Percentiles rank a stretch among this genome's conserved stretches.
phyloP scores from a whole-genome alignment of 2,329 filamentous ascomycete species.

The Epichloe brachyelytri region DNA sequence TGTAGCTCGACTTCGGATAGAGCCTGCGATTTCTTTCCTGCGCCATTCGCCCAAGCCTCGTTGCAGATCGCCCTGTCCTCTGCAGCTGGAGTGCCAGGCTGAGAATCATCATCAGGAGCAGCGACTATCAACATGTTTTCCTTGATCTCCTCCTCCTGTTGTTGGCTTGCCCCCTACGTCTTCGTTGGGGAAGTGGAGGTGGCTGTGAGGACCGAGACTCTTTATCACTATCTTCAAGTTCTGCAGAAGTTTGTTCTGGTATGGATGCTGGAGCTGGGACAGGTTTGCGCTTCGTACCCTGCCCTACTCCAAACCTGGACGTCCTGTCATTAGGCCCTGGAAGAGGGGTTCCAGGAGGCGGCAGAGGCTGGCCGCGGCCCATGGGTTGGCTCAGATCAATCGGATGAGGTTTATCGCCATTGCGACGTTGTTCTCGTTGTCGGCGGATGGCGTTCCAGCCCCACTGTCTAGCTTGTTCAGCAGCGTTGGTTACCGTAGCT shows the following conservation, averaged over 20 bases:
- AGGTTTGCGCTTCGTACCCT: conserved; percentile 53
- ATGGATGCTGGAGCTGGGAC: conserved; percentile 37
- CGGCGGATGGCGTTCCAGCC: conserved; percentile 43
- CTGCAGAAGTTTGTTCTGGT: conserved; percentile 9
- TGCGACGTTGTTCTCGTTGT: conserved; percentile 29
- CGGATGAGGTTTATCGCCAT: conserved; percentile 17
- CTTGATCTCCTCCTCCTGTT: conserved; percentile 23
- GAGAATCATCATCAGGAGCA: conserved; percentile 48
- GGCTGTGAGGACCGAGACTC: conserved; percentile 14
- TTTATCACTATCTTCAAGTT: conserved; percentile 16
- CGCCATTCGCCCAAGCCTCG: conserved; percentile 8
- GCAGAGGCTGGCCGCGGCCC: conserved; percentile 69
- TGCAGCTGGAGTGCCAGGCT: conserved; percentile 37
- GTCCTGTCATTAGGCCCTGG: conserved; percentile 50
- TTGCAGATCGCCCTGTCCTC: conserved; percentile 18
- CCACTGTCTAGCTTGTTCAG: conserved; percentile 44
- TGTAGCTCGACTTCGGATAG: conserved; percentile 4
- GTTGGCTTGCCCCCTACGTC: conserved; percentile 24
- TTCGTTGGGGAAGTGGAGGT: conserved; percentile 36
- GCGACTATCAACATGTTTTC: conserved; percentile 51
- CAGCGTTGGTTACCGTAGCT: conserved; percentile 39
- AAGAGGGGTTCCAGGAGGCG: conserved; percentile 67
- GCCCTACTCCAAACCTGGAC: conserved; percentile 42
- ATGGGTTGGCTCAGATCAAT: conserved; percentile 54
- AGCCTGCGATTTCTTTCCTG: not conserved